Percentiles rank a stretch among this genome's conserved stretches.
Evolutionary conservation across 768 basidiomycete genomes (phyloP).

Genomic region (Melanogaster broomeanus): DNA sequence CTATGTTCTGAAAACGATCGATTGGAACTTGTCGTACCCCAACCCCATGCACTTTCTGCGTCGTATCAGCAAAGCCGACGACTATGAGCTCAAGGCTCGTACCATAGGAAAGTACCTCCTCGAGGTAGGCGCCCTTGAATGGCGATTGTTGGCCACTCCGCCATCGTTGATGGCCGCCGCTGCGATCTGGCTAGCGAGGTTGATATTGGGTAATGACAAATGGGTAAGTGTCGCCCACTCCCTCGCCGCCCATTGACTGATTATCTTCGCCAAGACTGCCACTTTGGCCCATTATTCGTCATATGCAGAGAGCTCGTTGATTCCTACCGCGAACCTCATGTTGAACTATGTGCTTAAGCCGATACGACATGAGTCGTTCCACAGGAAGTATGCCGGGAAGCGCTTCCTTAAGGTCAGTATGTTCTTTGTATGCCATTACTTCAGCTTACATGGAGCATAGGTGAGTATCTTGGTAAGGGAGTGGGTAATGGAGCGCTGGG

Average conservation of each 20-base stretch:
- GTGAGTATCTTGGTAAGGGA: slow-evolving; percentile 80
- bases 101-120: slow-evolving; percentile 91
- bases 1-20: slow-evolving; percentile 82
- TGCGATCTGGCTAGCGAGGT: slow-evolving; percentile 81
- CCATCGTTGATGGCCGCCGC: slow-evolving; percentile 85
- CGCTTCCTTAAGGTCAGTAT: slow-evolving; percentile 75
- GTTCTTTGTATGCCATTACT: neutral
- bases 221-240: slow-evolving; percentile 67
- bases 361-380: slow-evolving; percentile 72
- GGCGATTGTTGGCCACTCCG: slow-evolving; percentile 68
- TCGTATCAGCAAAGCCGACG: slow-evolving; percentile 90
- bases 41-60: slow-evolving; percentile 89
- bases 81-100: slow-evolving; percentile 81
- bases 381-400: slow-evolving; percentile 87
- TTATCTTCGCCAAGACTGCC: slow-evolving; percentile 54
- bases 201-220: slow-evolving; percentile 74
- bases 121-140: slow-evolving; percentile 83
- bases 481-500: slow-evolving; percentile 84
- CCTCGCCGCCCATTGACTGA: neutral
- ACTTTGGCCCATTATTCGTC: slow-evolving; percentile 88
- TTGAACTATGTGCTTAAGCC: slow-evolving; percentile 82
- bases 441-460: slow-evolving; percentile 37
- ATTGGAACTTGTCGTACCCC: slow-evolving; percentile 85
- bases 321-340: slow-evolving; percentile 85
- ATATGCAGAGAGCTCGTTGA: slow-evolving; percentile 76